A percentile compares a stretch with the other conserved stretches of the same genome.
phyloP scores from a whole-genome alignment of 495 filamentous ascomycete genomes.

The Xylaria venustula region DNA sequence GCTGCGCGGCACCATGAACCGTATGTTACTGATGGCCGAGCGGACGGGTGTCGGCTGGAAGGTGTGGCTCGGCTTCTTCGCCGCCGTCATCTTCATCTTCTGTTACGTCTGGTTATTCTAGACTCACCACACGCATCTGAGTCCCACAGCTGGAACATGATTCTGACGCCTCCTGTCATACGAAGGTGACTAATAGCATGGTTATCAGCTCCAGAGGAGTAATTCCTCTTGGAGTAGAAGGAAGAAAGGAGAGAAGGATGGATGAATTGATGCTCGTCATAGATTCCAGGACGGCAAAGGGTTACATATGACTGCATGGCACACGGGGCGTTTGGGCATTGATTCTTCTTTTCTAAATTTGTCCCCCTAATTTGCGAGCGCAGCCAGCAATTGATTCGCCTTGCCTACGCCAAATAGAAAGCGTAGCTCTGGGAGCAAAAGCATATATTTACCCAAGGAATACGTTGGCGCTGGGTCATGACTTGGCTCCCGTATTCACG shows the following conservation, averaged over 20 bases:
- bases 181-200: not conserved
- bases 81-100: slow-evolving; percentile 75
- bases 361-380: not conserved
- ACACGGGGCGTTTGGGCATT: slow-evolving; percentile 24
- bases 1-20: slow-evolving; percentile 88
- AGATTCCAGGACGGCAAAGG: slow-evolving; percentile 3
- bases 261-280: not conserved
- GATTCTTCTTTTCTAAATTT: slow-evolving; percentile 3
- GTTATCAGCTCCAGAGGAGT: not conserved
- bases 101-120: slow-evolving; percentile 87
- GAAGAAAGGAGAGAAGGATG: no score
- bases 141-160: not conserved
- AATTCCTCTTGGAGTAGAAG: not conserved
- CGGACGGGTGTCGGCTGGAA: slow-evolving; percentile 90
- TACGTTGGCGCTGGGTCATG: not conserved
- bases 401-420: not conserved
- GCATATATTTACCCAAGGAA: not conserved
- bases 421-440: not conserved
- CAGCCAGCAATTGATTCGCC: not conserved
- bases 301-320: slow-evolving; percentile 20
- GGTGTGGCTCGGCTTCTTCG: slow-evolving; percentile 87
- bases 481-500: slow-evolving; percentile 12
- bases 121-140: slow-evolving; percentile 1
- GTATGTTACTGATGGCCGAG: slow-evolving; percentile 96
- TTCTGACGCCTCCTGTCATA: no score